Evolutionary conservation across 2,329 filamentous ascomycete species (phyloP).

Genomic region (Raffaelea deltoideospora): DNA sequence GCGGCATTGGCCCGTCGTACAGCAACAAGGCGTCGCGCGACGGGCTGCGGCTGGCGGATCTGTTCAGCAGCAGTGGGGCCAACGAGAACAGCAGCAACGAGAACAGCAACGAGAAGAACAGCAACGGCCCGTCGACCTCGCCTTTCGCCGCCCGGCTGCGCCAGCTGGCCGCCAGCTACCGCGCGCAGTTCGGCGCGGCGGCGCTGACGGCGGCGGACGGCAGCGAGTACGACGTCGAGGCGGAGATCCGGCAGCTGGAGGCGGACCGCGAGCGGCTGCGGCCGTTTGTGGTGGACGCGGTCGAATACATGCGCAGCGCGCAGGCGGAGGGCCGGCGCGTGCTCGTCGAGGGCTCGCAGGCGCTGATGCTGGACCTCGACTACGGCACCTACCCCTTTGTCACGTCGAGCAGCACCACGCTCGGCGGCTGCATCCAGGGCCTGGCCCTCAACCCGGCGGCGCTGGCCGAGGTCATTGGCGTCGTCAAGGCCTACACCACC

Average conservation of each 20-base stretch:
- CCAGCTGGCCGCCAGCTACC: conserved; percentile 43
- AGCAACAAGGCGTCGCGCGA: conserved; percentile 46
- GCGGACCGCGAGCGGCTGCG: conserved; percentile 40
- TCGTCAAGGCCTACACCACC: conserved; percentile 54
- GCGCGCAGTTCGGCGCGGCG: conserved; percentile 56
- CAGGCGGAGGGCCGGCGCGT: conserved; percentile 38
- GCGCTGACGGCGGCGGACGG: too few relatives aligned
- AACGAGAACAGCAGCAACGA: too few relatives aligned
- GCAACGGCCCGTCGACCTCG: too few relatives aligned
- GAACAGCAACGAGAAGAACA: too few relatives aligned
- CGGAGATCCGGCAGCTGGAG: conserved; percentile 49
- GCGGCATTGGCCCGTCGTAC: conserved; percentile 12
- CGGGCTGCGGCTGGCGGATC: conserved; percentile 50
- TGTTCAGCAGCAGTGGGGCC: too few relatives aligned
- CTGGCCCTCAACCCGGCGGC: conserved; percentile 11
- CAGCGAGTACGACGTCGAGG: conserved; percentile 47
- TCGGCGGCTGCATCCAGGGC: conserved; percentile 31
- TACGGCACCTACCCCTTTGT: conserved; percentile 45
- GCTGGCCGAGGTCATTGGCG: conserved; percentile 37
- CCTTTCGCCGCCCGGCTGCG: conserved; percentile 54
- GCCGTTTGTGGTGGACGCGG: conserved; percentile 50
- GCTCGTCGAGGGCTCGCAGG: conserved; percentile 41
- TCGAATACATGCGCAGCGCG: conserved; percentile 31
- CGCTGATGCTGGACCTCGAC: conserved; percentile 34
- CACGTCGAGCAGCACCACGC: conserved; percentile 40